Evolutionary conservation across 331 rosid species (phyloP), one percentile per base, ranked within the genome.

Genomic region (Acacia pycnantha): DNA sequence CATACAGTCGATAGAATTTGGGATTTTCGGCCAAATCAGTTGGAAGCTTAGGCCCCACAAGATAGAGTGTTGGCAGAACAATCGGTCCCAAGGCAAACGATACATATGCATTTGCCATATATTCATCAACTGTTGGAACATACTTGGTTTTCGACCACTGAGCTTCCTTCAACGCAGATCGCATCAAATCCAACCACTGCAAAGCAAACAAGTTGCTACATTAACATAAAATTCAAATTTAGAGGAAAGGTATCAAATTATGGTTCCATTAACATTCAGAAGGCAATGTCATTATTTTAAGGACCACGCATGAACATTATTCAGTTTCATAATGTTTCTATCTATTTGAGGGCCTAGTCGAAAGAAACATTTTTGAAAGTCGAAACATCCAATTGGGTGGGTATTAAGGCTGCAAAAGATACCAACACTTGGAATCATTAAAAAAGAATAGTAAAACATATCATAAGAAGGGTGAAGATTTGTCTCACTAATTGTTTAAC

Each of bases 61-160:
- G 89, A 77, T 88, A 93, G 68, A 93, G 91, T 19, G 91, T 77
- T 41, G 98, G 97, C 78, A 95, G 98, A 77, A 95, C 91, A 37
- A 92, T 88, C 21, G 96, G 91, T 74, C 97, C 98, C 33, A 92
- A 84, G 79, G 94, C 98, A 86, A 88, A 89, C 69, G 97, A 89
- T 40, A 83, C 56, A 18, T 78, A 83, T 12, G 85, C 97, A 90
- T 91, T 91, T 80, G 74, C 69, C 91, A 90, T 93, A 62, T 93
- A 95, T 4, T 93, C 98, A 29, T 90, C 90, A 62, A 88, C 73
- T 53, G 90, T 75, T 73, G 98, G 98, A 62, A 78, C 84, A 1
- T 81, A 53, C 69, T 90, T 86, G 82, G 88, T 54, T 81, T 72
- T 85, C 81, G 56, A 24, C 95, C 97, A 95, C 81, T 87, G 85